These are phyloP conservation scores for Mercurialis annua DNA, from an alignment of 345 rosid genomes.

Conservation along the genomic window DNA sequence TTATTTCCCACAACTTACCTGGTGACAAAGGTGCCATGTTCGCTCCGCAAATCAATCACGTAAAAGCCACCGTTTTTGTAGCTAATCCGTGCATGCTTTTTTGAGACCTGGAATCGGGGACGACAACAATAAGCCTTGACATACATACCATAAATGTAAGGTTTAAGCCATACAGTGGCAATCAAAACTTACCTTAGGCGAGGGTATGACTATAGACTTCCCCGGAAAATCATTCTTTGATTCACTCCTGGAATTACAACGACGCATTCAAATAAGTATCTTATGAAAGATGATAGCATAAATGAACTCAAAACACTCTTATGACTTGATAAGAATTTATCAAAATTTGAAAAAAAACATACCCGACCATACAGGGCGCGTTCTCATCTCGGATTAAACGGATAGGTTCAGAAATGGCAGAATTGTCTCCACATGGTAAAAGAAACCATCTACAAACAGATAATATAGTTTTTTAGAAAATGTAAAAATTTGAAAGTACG, in stretches of 20 bases:
- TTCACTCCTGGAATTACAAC: constrained; percentile 50
- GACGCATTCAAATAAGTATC: background rate
- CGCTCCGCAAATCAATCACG: constrained; percentile 62
- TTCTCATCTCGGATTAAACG: constrained; percentile 55
- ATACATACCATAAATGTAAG: background rate
- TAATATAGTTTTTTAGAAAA: background rate
- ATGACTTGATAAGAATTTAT: background rate
- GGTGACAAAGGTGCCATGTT: constrained; percentile 67
- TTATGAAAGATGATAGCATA: background rate
- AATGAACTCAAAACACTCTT: background rate
- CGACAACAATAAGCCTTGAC: background rate
- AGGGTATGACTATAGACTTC: constrained; percentile 50
- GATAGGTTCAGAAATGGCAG: constrained; percentile 44
- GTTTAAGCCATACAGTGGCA: too few species aligned
- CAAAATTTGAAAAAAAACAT: constrained; percentile 8
- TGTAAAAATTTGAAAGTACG: background rate
- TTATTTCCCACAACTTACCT: constrained; percentile 47
- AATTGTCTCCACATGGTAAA: constrained; percentile 46
- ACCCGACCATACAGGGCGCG: constrained; percentile 63
- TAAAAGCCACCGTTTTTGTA: constrained; percentile 74
- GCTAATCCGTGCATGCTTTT: constrained; percentile 65
- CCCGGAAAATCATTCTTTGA: constrained; percentile 47
- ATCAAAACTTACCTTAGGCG: constrained; percentile 44
- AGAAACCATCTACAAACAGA: constrained; percentile 62
- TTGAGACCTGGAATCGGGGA: constrained; percentile 52